Conservation (phyloP, 441 rosid species). For the Erodium texanum region DNA sequence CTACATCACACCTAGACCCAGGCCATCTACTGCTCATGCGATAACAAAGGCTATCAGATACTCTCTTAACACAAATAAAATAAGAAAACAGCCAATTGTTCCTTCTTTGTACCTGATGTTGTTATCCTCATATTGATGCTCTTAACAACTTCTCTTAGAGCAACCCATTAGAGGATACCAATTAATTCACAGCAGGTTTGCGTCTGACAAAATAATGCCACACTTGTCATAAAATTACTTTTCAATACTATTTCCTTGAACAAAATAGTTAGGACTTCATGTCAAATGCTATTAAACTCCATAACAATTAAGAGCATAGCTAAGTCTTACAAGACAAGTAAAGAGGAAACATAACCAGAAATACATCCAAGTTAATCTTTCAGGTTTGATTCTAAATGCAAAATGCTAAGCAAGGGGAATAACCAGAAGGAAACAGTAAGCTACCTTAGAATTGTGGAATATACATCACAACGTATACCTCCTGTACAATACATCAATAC, state of each 20-base stretch:
- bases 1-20: too few species aligned
- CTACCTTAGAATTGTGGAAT: conserved; percentile 77
- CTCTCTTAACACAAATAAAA: neutral
- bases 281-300: neutral
- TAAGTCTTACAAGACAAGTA: neutral
- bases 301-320: neutral
- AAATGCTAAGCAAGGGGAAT: neutral
- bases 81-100: neutral
- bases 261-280: neutral
- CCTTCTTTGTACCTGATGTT: neutral
- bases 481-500: conserved; percentile 89
- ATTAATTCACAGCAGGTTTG: too few species aligned
- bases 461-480: conserved; percentile 91
- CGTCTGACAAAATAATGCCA: too few species aligned
- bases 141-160: neutral
- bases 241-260: neutral
- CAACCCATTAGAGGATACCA: neutral
- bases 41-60: too few species aligned
- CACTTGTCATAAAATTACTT: neutral
- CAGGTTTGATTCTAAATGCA: neutral
- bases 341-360: neutral
- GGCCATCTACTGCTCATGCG: too few species aligned
- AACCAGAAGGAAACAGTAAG: conserved; percentile 8
- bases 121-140: neutral
- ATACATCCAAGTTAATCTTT: conserved; percentile 2